Percentiles rank a stretch among this genome's conserved stretches.
These are phyloP conservation scores for Porphyridium purpureum DNA, from an alignment of 23 red algal species.

Conservation along the genomic window DNA sequence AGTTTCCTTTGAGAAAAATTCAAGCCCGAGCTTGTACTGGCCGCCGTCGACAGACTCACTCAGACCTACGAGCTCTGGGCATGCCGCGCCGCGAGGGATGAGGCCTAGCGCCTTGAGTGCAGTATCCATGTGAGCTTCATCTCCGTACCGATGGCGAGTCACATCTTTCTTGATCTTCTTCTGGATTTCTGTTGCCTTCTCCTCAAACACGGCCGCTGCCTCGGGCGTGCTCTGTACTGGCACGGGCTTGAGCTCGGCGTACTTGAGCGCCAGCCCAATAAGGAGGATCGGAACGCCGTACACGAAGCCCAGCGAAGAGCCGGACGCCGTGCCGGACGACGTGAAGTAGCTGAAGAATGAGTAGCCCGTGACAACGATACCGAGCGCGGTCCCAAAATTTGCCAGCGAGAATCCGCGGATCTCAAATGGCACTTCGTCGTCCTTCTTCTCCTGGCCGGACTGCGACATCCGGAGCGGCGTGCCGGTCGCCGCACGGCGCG, in stretches of 20 bases:
- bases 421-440: constrained; percentile 37
- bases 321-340: constrained; percentile 63
- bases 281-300: constrained; percentile 88
- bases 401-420: constrained; percentile 90
- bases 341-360: constrained; percentile 78
- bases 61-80: constrained; percentile 29
- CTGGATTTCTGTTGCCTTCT: constrained; percentile 45
- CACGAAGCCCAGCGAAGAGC: constrained; percentile 75
- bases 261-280: constrained; percentile 82
- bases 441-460: constrained; percentile 2
- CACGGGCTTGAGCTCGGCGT: constrained; percentile 82
- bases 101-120: constrained; percentile 57
- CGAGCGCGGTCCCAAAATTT: constrained; percentile 27
- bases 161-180: constrained; percentile 85
- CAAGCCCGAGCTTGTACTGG: constrained; percentile 39
- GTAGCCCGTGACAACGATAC: constrained; percentile 41
- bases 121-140: constrained; percentile 65
- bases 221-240: constrained; percentile 12
- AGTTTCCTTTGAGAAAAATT: constrained; percentile 43
- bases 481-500: not conserved
- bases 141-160: constrained; percentile 88
- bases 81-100: constrained; percentile 50
- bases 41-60: constrained; percentile 32
- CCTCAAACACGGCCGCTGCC: constrained; percentile 13
- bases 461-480: not conserved